phyloP scores from a whole-genome alignment of 441 rosid genomes.

The Adansonia grandidieri region DNA sequence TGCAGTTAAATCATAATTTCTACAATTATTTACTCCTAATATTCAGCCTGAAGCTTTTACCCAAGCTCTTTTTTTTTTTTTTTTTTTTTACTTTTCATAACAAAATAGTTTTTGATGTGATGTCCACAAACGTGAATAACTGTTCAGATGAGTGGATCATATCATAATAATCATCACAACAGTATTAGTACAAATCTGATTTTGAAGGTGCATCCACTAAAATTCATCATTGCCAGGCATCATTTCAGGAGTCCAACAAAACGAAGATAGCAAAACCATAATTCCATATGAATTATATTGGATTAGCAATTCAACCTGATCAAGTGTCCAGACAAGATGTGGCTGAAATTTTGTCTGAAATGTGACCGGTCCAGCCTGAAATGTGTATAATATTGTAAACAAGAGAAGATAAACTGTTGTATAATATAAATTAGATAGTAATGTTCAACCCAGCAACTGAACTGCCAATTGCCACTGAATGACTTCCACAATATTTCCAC shows the following conservation, averaged over 20 bases:
- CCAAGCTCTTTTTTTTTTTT: too few species aligned
- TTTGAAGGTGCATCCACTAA: background rate
- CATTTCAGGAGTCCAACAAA: background rate
- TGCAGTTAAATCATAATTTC: background rate
- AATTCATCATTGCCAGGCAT: background rate
- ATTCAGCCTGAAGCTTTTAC: background rate
- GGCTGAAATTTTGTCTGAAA: slow-evolving; percentile 83
- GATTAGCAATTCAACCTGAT: slow-evolving; percentile 59
- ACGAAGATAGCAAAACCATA: slow-evolving; percentile 1
- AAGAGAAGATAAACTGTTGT: background rate
- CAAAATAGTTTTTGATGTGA: background rate
- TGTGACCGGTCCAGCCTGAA: slow-evolving; percentile 79
- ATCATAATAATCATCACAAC: background rate
- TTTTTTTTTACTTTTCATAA: background rate
- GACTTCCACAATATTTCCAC: background rate
- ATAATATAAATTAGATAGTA: background rate
- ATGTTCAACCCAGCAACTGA: slow-evolving; percentile 5
- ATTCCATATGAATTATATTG: slow-evolving; percentile 5
- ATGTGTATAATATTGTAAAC: slow-evolving; percentile 10
- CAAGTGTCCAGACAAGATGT: slow-evolving; percentile 89
- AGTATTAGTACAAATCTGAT: background rate
- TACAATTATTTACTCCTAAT: background rate
- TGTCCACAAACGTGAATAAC: background rate
- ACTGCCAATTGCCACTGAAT: background rate
- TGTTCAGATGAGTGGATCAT: background rate